These are phyloP conservation scores for Mycotypha africana DNA, from an alignment of 371 early-diverging fungal genomes.

Conservation along the genomic window DNA sequence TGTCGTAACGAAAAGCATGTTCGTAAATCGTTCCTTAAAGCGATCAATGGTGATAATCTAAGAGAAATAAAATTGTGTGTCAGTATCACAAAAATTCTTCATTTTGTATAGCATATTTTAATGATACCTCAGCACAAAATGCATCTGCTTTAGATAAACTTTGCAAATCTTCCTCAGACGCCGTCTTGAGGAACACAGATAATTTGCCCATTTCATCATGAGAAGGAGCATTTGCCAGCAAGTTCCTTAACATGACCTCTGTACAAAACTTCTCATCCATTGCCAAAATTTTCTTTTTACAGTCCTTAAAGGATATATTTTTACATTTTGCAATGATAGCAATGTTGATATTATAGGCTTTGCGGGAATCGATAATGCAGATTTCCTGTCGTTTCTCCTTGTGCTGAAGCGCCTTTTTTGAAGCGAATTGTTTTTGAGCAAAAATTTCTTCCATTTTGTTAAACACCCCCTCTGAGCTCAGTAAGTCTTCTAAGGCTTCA, in stretches of 20 bases:
- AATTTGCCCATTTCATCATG: conserved; percentile 76
- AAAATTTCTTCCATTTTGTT: conserved; percentile 69
- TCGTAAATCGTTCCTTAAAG: conserved; percentile 72
- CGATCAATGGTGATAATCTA: conserved; percentile 78
- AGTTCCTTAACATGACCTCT: conserved; percentile 62
- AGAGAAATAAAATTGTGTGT: too few relatives aligned
- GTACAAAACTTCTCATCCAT: conserved; percentile 66
- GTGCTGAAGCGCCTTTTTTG: conserved; percentile 20
- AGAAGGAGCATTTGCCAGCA: conserved; percentile 63
- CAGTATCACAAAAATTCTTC: too few relatives aligned
- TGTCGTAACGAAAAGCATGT: conserved; percentile 67
- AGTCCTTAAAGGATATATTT: conserved; percentile 55
- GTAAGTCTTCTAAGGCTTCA: conserved; percentile 34
- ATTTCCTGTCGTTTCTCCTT: conserved; percentile 47
- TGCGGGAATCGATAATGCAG: conserved; percentile 67
- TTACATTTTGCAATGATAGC: conserved; percentile 66
- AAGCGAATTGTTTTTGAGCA: conserved; percentile 59
- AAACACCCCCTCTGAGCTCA: conserved; percentile 60
- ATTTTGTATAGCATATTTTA: too few relatives aligned
- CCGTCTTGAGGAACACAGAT: conserved; percentile 57
- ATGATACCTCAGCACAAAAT: conserved; percentile 80
- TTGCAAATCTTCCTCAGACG: conserved; percentile 54
- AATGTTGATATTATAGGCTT: conserved; percentile 77
- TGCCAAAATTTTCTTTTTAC: conserved; percentile 56
- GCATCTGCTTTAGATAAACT: conserved; percentile 74